Conservation (phyloP, 2,329 filamentous ascomycete species). For the Sphaerulina populicola region DNA sequence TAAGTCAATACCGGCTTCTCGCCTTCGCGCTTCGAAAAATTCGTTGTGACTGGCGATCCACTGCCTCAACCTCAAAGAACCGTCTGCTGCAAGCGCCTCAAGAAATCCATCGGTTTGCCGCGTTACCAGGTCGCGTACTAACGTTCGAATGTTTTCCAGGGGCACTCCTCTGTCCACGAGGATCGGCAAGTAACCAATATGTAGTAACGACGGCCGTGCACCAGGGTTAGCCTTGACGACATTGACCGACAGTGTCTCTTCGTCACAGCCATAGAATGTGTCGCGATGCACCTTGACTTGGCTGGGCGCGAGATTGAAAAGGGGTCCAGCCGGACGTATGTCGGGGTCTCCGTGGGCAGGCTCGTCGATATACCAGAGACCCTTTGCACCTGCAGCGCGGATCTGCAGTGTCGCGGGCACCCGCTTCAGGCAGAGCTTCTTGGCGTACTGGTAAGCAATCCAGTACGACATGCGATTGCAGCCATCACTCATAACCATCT, state of each 20-base stretch:
- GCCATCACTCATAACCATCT: constrained; percentile 44
- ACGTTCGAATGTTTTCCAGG: constrained; percentile 42
- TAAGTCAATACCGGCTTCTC: constrained; percentile 32
- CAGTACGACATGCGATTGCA: constrained; percentile 57
- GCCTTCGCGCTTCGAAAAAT: constrained; percentile 29
- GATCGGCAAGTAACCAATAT: constrained; percentile 61
- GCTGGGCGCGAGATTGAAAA: constrained; percentile 52
- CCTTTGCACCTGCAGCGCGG: constrained; percentile 65
- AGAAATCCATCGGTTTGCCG: constrained; percentile 47
- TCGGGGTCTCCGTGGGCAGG: neutral
- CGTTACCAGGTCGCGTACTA: constrained; percentile 34
- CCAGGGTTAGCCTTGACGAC: constrained; percentile 45
- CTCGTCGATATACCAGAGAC: constrained; percentile 53
- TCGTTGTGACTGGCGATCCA: constrained; percentile 44
- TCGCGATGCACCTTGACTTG: constrained; percentile 53
- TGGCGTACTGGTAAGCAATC: constrained; percentile 48
- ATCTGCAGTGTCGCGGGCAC: constrained; percentile 60
- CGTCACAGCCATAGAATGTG: constrained; percentile 28
- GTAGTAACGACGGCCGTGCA: constrained; percentile 50
- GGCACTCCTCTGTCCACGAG: constrained; percentile 52
- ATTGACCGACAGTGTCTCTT: constrained; percentile 48
- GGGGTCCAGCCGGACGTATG: constrained; percentile 3
- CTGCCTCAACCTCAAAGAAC: neutral
- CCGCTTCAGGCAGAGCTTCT: constrained; percentile 44
- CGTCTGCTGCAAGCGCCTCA: constrained; percentile 22